phyloP scores from a whole-genome alignment of 83 land plant genomes.

The Picea abies region DNA sequence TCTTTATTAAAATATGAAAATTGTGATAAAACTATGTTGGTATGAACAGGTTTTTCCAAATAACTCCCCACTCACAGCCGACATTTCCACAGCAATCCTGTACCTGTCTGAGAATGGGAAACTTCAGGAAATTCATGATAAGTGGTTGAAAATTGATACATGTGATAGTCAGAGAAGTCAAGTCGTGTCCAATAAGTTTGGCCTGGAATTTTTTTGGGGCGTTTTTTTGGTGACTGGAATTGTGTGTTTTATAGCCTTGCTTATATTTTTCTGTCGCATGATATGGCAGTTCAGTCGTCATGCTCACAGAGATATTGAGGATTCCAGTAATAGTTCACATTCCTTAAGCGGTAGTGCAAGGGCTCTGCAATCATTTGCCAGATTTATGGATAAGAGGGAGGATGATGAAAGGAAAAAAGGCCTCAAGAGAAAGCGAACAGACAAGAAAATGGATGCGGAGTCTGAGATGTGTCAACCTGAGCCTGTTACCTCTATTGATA shows the following conservation, averaged over 20 bases:
- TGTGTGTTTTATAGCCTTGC: conserved; percentile 14
- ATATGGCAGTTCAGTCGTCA: conserved; percentile 26
- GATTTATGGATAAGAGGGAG: conserved; percentile 47
- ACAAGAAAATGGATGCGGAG: not conserved
- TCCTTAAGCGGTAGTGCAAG: conserved; percentile 20
- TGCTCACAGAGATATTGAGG: not conserved
- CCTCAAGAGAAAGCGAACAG: not conserved
- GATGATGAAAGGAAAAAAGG: conserved; percentile 9
- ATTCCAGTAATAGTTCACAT: not conserved
- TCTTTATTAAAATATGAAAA: too few relatives aligned
- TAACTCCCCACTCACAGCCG: too few relatives aligned
- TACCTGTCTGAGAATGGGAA: too few relatives aligned
- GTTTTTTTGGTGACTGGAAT: conserved; percentile 33
- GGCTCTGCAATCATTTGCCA: conserved; percentile 32
- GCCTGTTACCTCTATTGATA: too few relatives aligned
- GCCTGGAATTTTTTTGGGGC: conserved; percentile 37
- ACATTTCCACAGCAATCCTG: too few relatives aligned
- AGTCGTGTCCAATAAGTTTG: conserved; percentile 22
- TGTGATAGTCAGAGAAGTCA: not conserved
- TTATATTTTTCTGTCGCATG: conserved; percentile 21
- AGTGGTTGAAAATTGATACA: too few relatives aligned
- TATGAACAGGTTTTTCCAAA: too few relatives aligned
- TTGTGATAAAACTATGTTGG: too few relatives aligned
- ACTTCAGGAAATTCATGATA: too few relatives aligned
- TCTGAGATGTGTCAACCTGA: too few relatives aligned